Evolutionary conservation across 169 alveolate species (phyloP), one percentile per base, ranked within the genome.

Genomic region (Plasmodium malariae): DNA sequence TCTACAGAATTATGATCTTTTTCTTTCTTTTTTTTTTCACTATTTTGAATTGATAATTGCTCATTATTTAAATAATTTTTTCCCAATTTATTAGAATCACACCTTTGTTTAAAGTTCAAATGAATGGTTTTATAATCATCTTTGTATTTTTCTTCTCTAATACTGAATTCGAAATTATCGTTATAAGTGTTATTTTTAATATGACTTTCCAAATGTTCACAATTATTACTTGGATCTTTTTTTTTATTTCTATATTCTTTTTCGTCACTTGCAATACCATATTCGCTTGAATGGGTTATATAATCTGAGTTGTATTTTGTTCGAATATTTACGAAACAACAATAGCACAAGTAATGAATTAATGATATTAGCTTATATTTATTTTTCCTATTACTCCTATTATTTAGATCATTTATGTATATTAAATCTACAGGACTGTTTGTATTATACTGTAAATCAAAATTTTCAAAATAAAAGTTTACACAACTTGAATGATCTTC

Each of bases 321-420:
- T 34, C 91, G 76, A 24, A 54, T 83, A 67, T 83, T 83, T n/a
- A 83, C 83, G 54, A 83, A 83, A 51, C 91, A 83, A 40, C 91
- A 83, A 34, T 83, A 83, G 26, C 91, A 83, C 17, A 83, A 60
- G 24, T 83, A 83, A 83, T 83, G 91, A 83, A 83, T 83, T 83
- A 83, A 71, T 40, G 91, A 83, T 24, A 83, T 34, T 11, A 83
- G 28, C 51, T 83, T 83, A 28, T 83, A 51, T 43, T 83, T 83
- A 57, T 83, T 83, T 83, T 83, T 24, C 85, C 65, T 65, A 57
- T 51, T 48, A 67, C 60, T 83, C 26, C 21, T 37, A 45, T 83
- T 30, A 0, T 30, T 68, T 2, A 63, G 7, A 51, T 43, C 59
- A n/a, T 55, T 67, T 67, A 83, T 54, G 36, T 67, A 67, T 17